These are phyloP conservation scores for Vigna angularis DNA, from an alignment of 306 rosid genomes.

Conservation along the genomic window DNA sequence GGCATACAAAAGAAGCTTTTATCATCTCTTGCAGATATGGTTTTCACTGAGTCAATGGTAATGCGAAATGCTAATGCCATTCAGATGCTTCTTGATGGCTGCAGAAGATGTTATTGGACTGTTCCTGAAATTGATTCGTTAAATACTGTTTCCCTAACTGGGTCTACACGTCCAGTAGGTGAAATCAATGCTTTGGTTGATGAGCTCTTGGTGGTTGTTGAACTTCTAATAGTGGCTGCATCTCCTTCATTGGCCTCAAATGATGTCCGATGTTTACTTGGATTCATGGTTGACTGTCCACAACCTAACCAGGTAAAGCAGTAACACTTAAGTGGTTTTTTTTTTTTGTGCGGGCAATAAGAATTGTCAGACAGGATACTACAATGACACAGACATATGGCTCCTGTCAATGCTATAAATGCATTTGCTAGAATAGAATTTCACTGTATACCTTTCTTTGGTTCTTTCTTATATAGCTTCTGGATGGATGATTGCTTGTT, in stretches of 20 bases:
- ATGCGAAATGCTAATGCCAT: constrained; percentile 99
- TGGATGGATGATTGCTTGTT: background rate
- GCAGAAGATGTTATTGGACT: constrained; percentile 96
- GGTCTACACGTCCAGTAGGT: constrained; percentile 83
- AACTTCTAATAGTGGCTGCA: constrained; percentile 90
- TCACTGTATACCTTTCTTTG: background rate
- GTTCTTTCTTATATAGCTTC: constrained; percentile 4
- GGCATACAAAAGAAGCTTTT: constrained; percentile 97
- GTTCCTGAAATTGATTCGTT: constrained; percentile 78
- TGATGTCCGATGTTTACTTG: constrained; percentile 88
- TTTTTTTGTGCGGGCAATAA: constrained; percentile 16
- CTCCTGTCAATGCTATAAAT: background rate
- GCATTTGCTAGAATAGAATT: constrained; percentile 30
- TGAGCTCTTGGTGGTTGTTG: constrained; percentile 92
- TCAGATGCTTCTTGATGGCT: constrained; percentile 97
- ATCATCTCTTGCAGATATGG: constrained; percentile 99
- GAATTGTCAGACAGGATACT: constrained; percentile 21
- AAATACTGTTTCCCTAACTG: constrained; percentile 72
- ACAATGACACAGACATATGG: constrained; percentile 1
- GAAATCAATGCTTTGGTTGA: constrained; percentile 99
- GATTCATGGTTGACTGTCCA: constrained; percentile 98
- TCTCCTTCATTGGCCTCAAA: constrained; percentile 79
- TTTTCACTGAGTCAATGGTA: constrained; percentile 84
- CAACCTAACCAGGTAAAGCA: constrained; percentile 91
- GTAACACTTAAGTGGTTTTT: constrained; percentile 18